Evolutionary conservation across 2,329 filamentous ascomycete genomes (phyloP), one percentile per base, ranked within the genome.

Genomic region (Passalora sequoiae): DNA sequence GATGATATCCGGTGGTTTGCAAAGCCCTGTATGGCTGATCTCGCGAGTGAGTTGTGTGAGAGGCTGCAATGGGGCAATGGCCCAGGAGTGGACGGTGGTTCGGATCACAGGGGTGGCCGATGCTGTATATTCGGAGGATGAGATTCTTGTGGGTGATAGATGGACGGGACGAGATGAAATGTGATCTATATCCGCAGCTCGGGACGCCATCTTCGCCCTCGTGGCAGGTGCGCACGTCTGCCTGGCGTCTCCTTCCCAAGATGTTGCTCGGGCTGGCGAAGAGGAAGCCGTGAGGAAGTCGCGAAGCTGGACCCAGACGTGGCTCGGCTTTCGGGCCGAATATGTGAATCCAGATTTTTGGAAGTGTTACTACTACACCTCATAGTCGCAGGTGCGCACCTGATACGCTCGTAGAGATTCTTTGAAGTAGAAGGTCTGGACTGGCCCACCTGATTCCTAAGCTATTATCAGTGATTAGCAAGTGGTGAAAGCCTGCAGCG

Each of bases 311-410:
- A 19, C 32, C 33, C n/a, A n/a, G n/a, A 35, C 32, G 19, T 21
- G 41, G 13, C 41, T 44, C 37, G 41, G 41, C 41, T n/a, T n/a
- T n/a, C 32, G 28, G 29, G 30, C 40, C 40, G 40, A 42, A 33
- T 35, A 38, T 38, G 33, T 44, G 33, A 37, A 38, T 15, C 27
- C 19, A 39, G 22, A 43, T n/a, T n/a, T n/a, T n/a, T n/a, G n/a
- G n/a, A n/a, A n/a, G n/a, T n/a, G n/a, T n/a, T n/a, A n/a, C n/a
- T n/a, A n/a, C n/a, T n/a, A n/a, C n/a, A n/a, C n/a, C n/a, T n/a
- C n/a, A n/a, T n/a, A n/a, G n/a, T n/a, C n/a, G n/a, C n/a, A n/a
- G n/a, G n/a, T n/a, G n/a, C n/a, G n/a, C n/a, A n/a, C n/a, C n/a
- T n/a, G n/a, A n/a, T n/a, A n/a, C n/a, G n/a, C n/a, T n/a, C n/a